Base-by-base conservation (phyloP, 352 stramenopile genomes). In the Phytopythium boreale region DNA sequence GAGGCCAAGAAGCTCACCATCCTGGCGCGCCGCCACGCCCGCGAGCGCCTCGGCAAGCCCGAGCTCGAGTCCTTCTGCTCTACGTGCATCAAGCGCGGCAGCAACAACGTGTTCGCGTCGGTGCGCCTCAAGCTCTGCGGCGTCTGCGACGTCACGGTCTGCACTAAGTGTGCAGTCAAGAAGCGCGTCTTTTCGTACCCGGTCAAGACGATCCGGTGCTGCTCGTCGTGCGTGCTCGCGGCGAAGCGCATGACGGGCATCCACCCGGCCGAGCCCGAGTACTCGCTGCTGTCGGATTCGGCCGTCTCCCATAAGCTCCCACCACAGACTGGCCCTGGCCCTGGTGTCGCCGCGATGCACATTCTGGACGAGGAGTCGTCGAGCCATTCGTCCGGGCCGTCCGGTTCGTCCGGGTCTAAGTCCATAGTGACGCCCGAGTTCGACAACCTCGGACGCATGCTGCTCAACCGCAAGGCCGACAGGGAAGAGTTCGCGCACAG, bases 1-100 rank as follows among this genome's bases (percentile, higher is more conserved):
- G 62, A 78, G 51, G 72, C 77, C 59, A 85, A 85, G 68, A 85
- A 82, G 59, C 64, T 85, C 20, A 87, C 75, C 0, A 62, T 84
- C 20, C 20, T 87, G 34, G 63, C 65, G 20, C 63, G 67, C 34
- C 62, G 61, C 24, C 57, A 71, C 39, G 53, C 65, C 11, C 67
- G 58, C 24, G 59, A 49, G 12, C 22, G 66, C 14, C 36, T 61
- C 9, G 59, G 63, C 11, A 31, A 36, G 8, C 22, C 69, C 19
- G 68, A 67, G 20, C 76, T 73, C 31, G 59, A 69, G 19, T 64
- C 49, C 1, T 27, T 62, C 1, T 76, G 70, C 44, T 68, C 58
- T 51, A 60, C 71, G 39, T 80, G 72, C 56, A 75, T 79, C 47
- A 68, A 64, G 56, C 72, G 69, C 36, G 34, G 43, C 26, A 69